These are phyloP conservation scores for Xenosphaeropsis pyriputrescens DNA, from an alignment of 2,329 filamentous ascomycete species.

Conservation along the genomic window DNA sequence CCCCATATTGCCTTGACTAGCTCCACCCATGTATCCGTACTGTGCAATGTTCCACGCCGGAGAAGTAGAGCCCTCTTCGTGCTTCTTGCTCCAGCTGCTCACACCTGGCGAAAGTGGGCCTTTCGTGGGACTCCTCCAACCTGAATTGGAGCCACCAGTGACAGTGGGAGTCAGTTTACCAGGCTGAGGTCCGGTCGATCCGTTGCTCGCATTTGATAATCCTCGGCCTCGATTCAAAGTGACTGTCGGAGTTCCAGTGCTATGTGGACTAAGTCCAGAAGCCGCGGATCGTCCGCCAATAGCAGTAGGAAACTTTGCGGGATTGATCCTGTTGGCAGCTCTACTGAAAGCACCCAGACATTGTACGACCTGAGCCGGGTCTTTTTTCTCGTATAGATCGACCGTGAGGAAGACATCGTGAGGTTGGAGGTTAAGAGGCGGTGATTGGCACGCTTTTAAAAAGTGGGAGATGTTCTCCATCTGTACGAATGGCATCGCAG, in stretches of 20 bases:
- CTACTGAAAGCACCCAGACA: constrained; percentile 87
- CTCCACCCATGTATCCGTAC: constrained; percentile 96
- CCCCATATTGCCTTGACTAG: constrained; percentile 88
- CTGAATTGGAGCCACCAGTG: constrained; percentile 27
- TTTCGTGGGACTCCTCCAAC: constrained; percentile 48
- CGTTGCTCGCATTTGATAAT: constrained; percentile 41
- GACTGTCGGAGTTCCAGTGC: constrained; percentile 40
- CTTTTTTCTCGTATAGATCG: constrained; percentile 89
- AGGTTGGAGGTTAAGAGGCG: constrained; percentile 74
- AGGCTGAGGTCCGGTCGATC: constrained; percentile 24
- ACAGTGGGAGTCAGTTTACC: constrained; percentile 19
- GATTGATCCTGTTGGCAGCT: constrained; percentile 61
- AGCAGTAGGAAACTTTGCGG: constrained; percentile 54
- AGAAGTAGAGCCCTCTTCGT: constrained; percentile 64
- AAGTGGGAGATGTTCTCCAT: constrained; percentile 99
- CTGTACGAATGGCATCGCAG: constrained; percentile 93
- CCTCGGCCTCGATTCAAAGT: constrained; percentile 30
- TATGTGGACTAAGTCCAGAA: constrained; percentile 49
- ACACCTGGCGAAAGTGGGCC: constrained; percentile 41
- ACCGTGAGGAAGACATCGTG: constrained; percentile 97
- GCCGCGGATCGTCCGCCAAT: constrained; percentile 55
- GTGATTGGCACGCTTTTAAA: constrained; percentile 70
- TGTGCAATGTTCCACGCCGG: constrained; percentile 98
- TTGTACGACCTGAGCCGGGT: constrained; percentile 89
- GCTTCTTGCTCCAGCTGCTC: constrained; percentile 82